phyloP scores from a whole-genome alignment of 192 early-diverging fungal species.

The Entophlyctis luteolus region DNA sequence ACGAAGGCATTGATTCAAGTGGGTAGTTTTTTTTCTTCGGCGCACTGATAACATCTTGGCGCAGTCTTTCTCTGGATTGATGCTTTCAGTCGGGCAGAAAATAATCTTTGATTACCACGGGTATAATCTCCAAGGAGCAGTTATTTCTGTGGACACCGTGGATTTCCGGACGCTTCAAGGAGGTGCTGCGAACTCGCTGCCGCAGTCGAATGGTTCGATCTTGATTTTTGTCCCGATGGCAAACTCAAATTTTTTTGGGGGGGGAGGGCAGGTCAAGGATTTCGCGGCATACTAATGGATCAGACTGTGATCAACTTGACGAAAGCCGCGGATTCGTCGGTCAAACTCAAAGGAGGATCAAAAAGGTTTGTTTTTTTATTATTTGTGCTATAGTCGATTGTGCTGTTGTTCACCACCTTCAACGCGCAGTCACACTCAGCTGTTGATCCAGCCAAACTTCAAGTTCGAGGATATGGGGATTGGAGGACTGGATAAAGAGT shows the following conservation, averaged over 20 bases:
- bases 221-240: not conserved
- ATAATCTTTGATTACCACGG: slow-evolving; percentile 82
- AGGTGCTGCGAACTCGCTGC: slow-evolving; percentile 2
- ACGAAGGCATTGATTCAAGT: slow-evolving; percentile 52
- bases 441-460: slow-evolving; percentile 88
- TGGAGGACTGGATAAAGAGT: slow-evolving; percentile 93
- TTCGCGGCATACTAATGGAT: slow-evolving; percentile 70
- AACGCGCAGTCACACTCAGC: slow-evolving; percentile 27
- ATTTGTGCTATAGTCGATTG: slow-evolving; percentile 24
- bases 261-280: not conserved
- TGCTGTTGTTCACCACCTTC: slow-evolving; percentile 44
- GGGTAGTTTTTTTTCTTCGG: too few species aligned
- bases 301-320: slow-evolving; percentile 67
- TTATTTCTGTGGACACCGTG: slow-evolving; percentile 51
- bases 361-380: slow-evolving; percentile 43
- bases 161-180: slow-evolving; percentile 50
- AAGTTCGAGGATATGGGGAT: slow-evolving; percentile 97
- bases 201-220: not conserved
- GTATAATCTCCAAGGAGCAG: slow-evolving; percentile 53
- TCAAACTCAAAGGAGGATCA: slow-evolving; percentile 67
- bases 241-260: not conserved
- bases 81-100: slow-evolving; percentile 71
- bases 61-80: slow-evolving; percentile 72
- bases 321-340: slow-evolving; percentile 67
- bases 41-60: slow-evolving; percentile 17